Conservation (phyloP, 768 basidiomycete genomes). For the Amanita rubescens region DNA sequence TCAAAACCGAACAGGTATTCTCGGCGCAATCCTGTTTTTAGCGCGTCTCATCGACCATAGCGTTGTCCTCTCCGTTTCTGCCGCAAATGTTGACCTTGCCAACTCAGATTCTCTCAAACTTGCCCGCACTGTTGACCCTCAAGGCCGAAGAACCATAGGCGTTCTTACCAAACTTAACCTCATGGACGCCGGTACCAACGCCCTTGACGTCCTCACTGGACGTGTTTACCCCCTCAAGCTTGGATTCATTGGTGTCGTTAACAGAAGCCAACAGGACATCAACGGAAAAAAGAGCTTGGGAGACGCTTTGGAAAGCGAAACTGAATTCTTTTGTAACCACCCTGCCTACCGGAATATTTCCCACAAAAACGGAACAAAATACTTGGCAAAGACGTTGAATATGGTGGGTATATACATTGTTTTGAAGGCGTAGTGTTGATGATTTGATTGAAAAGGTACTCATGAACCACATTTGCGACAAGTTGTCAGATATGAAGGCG, state of each 20-base stretch:
- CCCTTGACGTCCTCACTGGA: conserved; percentile 44
- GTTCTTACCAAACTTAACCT: conserved; percentile 96
- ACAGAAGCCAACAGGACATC: conserved; percentile 97
- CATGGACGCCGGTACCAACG: conserved; percentile 99
- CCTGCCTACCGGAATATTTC: conserved; percentile 91
- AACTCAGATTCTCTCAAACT: conserved; percentile 98
- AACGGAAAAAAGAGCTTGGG: conserved; percentile 77
- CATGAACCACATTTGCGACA: conserved; percentile 97
- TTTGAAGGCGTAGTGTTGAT: background rate
- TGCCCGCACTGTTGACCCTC: conserved; percentile 90
- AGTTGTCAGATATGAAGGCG: conserved; percentile 99
- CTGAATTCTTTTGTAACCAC: conserved; percentile 87
- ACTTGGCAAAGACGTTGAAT: conserved; percentile 88
- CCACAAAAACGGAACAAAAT: conserved; percentile 96
- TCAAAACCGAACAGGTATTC: conserved; percentile 91
- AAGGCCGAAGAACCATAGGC: conserved; percentile 93
- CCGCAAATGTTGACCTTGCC: conserved; percentile 97
- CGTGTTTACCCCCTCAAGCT: conserved; percentile 97
- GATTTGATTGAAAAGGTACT: conserved; percentile 50
- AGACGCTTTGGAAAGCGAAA: conserved; percentile 79
- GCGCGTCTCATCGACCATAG: conserved; percentile 30
- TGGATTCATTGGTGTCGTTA: conserved; percentile 97
- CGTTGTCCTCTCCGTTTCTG: conserved; percentile 94
- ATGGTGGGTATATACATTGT: conserved; percentile 46
- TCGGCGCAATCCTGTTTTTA: background rate